Evolutionary conservation across 257 asterid species (phyloP), one percentile per base, ranked within the genome.

Genomic region (Datura wrightii): DNA sequence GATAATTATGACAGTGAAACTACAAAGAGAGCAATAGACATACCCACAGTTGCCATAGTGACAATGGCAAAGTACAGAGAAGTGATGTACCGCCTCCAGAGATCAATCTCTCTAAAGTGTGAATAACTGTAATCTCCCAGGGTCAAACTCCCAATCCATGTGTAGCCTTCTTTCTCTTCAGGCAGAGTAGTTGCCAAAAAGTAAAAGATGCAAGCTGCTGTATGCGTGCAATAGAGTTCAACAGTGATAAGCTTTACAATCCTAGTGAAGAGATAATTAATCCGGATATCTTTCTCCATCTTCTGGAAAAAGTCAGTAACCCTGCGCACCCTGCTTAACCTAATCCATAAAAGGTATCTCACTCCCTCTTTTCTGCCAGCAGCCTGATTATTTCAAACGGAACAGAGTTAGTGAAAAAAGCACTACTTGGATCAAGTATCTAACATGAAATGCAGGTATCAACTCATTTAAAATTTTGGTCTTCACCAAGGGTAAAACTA

Each of bases 31-130:
- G 70, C 13, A 31, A 71, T 8, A 59, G 46, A 89, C 98, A 90
- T 87, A 95, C 99, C 99, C 46, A 96, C 97, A 36, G 99, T 96
- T 50, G 98, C 97, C 99, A 96, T 96, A 39, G 99, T 96, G 82
- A 94, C 98, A 16, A 96, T 90, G 83, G 99, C 97, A 79, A 96
- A 96, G 74, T 96, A 96, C 89, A 96, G 3, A 10, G 99, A 96
- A 39, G 98, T 96, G 55, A 89, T 91, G 90, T 96, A 96, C 59
- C 98, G 89, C 80, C 81, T 93, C 99, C 98, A 94, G 48, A 96
- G 76, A 88, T 93, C 98, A 58, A 94, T 91, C 37, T 94, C 98
- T 88, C 98, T 89, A 76, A 96, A 96, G 88, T 85, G 85, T 31
- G 97, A 82, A 84, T 93, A 96, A 80, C 92, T 89, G 79, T 91